Conservation (phyloP, 1,284 basidiomycete genomes). For the Bjerkandera adusta region DNA sequence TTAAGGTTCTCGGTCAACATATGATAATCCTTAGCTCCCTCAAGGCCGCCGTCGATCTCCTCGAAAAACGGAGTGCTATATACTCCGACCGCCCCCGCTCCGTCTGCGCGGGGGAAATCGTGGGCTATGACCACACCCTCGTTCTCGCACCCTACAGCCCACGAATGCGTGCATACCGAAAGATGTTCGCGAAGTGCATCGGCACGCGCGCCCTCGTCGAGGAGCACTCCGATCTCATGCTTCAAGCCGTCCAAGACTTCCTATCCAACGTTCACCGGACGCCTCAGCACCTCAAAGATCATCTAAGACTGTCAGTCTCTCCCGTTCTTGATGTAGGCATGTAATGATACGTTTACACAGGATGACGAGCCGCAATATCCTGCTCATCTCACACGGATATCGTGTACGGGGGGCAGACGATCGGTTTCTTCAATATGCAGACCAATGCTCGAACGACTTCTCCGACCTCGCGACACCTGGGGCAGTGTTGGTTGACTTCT, state of each 20-base stretch:
- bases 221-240: conserved; percentile 21
- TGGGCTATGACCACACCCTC: conserved; percentile 5
- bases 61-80: conserved; percentile 9
- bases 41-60: conserved; percentile 7
- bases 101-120: conserved; percentile 9
- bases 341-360: neutral
- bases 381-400: conserved; percentile 21
- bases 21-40: conserved; percentile 11
- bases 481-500: conserved; percentile 14
- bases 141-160: conserved; percentile 9
- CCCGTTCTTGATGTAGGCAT: neutral
- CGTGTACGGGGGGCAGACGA: conserved; percentile 14
- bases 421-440: conserved; percentile 12
- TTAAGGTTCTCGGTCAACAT: conserved; percentile 11
- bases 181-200: conserved; percentile 12
- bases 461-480: conserved; percentile 11
- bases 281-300: conserved; percentile 15
- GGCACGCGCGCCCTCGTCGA: conserved; percentile 6
- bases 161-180: conserved; percentile 5
- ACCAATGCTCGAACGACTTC: conserved; percentile 14
- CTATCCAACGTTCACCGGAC: conserved; percentile 30
- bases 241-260: conserved; percentile 30
- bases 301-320: conserved; percentile 18
- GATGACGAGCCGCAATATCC: conserved; percentile 16
- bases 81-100: conserved; percentile 13